Base-by-base conservation (phyloP, 176 grass and related monocot genomes). In the Phoenix dactylifera region DNA sequence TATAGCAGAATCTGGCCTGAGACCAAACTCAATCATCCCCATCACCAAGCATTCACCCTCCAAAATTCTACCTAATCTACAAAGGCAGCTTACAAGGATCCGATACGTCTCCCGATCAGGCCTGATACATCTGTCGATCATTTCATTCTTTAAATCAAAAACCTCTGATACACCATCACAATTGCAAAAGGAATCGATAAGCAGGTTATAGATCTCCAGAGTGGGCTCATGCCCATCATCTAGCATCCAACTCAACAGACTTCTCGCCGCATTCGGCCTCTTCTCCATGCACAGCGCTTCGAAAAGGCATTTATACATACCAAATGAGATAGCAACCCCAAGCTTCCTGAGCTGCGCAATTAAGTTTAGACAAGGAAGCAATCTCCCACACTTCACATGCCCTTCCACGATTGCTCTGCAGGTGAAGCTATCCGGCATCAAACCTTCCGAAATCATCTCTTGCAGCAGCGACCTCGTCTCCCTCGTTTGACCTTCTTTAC, bases 321-420 rank as follows among this genome's bases (percentile, higher is more conserved):
- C 69, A 16, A 77, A 17, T 15, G 87, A 79, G 65, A 97, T 63
- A 50, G 7, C 52, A 53, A 82, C 50, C 3, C 80, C 80, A 48
- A 78, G 39, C 61, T 83, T 90, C 23, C 72, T 70, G 35, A 91
- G 72, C 6, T 83, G 82, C 3, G 71, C 65, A 22, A 83, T 75
- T 75, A 97, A 79, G 56, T 91, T 91, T 76, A 97, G 81, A 75
- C 92, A 90, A 59, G 87, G 74, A 59, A 90, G 86, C 18, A 97
- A 53, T 64, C 82, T 91, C 16, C 83, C 66, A 30, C 22, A 18
- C 54, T 80, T 83, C 26, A 88, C 72, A 76, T 85, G 86, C 4
- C 28, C 64, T 60, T 88, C 25, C 18, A 91, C 75, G 14, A 90
- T 75, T 26, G 54, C 60, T 23, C 55, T 74, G 18, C 81, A 79